A percentile compares a stretch with the other conserved stretches of the same genome.
Evolutionary conservation across 2,329 filamentous ascomycete genomes (phyloP).

Genomic region (Colletotrichum siamense): DNA sequence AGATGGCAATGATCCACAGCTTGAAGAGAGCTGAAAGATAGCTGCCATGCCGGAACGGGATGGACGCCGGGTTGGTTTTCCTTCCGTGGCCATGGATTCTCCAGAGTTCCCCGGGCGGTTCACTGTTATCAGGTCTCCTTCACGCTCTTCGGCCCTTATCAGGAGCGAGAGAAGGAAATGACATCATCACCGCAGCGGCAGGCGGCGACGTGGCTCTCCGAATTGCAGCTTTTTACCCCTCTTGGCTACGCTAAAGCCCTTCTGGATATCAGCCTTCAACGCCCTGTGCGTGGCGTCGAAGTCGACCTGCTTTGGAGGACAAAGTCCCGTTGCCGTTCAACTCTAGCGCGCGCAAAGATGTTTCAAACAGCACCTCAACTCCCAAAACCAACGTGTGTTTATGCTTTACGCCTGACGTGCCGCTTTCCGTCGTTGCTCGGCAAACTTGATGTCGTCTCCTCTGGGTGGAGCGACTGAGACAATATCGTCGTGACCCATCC

Average conservation of each 20-base stretch:
- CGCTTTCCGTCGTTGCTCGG: not conserved
- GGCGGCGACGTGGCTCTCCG: slow-evolving; percentile 6
- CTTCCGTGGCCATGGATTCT: not conserved
- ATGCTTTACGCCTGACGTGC: not conserved
- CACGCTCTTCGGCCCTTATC: not conserved
- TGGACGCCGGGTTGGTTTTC: not conserved
- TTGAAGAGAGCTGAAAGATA: not conserved
- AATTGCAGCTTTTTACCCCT: not conserved
- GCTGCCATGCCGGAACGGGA: not conserved
- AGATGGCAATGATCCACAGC: slow-evolving; percentile 1
- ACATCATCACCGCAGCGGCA: slow-evolving; percentile 1
- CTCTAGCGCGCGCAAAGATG: slow-evolving; percentile 10
- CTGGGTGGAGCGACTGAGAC: not conserved
- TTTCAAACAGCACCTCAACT: slow-evolving; percentile 6
- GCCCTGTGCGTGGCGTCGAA: slow-evolving; percentile 8
- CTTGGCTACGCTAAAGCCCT: not conserved
- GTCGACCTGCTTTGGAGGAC: not conserved
- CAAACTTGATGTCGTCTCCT: not conserved
- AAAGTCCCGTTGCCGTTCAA: not conserved
- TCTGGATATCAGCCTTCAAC: not conserved
- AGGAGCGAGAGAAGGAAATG: not conserved
- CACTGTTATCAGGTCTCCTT: not conserved
- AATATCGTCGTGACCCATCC: not conserved
- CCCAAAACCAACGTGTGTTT: not conserved
- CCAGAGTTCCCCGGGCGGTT: not conserved